Base-by-base conservation (phyloP, 2,329 filamentous ascomycete genomes). In the Paraconiothyrium brasiliense region DNA sequence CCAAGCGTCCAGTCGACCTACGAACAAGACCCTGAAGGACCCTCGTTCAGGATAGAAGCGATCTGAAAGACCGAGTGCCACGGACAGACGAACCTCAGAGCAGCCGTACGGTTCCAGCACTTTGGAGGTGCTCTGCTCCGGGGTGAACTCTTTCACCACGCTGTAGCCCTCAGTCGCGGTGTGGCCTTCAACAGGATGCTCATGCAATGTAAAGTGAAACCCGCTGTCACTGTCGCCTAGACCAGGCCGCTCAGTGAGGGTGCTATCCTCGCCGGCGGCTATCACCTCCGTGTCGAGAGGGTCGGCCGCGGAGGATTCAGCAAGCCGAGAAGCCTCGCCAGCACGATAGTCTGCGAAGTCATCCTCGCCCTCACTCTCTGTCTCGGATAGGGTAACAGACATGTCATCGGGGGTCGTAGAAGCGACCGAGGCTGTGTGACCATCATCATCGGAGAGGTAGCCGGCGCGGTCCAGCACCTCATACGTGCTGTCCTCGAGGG, bases 401-500 rank as follows among this genome's bases (percentile, higher is more conserved):
- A 72, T 67, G 49, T 78, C 74, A 57, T 78, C 76, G 47, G 75
- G 74, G 11, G 74, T 74, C 22, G 73, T 74, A 1, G 76, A 78
- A 1, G 76, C 73, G 35, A 79, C 67, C 9, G 77, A 79, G 44
- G 72, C 75, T 24, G 77, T 79, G 22, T 76, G 72, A 48, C 70
- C 75, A 59, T 78, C 76, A 59, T 79, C 76, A 65, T 78, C 76
- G 1, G 77, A 78, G 9, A 68, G 64, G 34, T 75, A 74, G 50
- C 69, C 67, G 43, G 78, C 71, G 27, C 68, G 71, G 27, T 69
- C 60, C 7, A 62, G 34, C 24, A 70, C 55, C 56, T 77, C 76
- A 66, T 77, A 78, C n/a, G 69, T 68, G 67, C 75, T 79, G 27
- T 78, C 76, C 35, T 77, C 75, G 32, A 78, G 69, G n/a, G 74